phyloP scores from a whole-genome alignment of 345 rosid genomes.

The Angophora floribunda region DNA sequence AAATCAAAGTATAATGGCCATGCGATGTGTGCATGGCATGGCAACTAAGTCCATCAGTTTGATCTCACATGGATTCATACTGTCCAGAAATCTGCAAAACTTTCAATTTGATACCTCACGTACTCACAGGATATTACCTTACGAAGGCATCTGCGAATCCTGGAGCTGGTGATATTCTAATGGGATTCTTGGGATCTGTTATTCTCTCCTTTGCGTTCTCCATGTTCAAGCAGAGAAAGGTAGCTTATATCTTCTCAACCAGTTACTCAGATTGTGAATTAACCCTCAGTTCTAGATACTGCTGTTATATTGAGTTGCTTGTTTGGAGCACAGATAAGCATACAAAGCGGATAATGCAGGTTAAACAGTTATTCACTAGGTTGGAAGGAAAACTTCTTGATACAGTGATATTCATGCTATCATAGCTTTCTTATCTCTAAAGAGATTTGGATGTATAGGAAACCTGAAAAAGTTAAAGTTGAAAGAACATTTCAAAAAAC shows the following conservation, averaged over 20 bases:
- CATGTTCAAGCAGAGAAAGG: constrained; percentile 97
- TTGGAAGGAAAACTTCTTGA: background rate
- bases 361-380: background rate
- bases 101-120: background rate
- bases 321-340: background rate
- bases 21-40: background rate
- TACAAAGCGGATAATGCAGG: background rate
- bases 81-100: background rate
- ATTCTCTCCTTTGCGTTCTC: constrained; percentile 93
- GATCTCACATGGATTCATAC: background rate
- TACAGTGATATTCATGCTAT: background rate
- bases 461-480: background rate
- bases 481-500: background rate
- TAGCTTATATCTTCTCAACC: background rate
- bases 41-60: background rate
- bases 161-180: constrained; percentile 90
- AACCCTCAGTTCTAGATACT: background rate
- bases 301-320: background rate
- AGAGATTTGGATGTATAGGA: background rate
- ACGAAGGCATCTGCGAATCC: constrained; percentile 75
- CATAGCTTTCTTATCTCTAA: background rate
- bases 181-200: constrained; percentile 95
- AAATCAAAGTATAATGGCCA: background rate
- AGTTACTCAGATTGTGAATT: background rate
- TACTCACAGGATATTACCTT: constrained; percentile 59